These are phyloP conservation scores for Penicillium sclerotigenum DNA, from an alignment of 2,329 filamentous ascomycete genomes.

Conservation along the genomic window DNA sequence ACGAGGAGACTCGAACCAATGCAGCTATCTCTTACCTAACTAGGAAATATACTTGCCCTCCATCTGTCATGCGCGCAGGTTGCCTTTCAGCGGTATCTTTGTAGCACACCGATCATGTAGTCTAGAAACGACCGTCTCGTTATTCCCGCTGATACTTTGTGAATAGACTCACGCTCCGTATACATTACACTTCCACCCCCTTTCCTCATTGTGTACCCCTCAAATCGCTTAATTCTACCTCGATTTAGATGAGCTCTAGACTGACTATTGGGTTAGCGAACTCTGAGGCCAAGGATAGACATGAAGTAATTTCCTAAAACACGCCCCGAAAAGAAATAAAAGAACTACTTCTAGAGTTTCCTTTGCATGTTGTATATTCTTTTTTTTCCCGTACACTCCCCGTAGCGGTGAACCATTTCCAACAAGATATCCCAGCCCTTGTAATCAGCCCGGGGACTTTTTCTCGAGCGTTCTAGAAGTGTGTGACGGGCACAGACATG, in stretches of 20 bases:
- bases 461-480: constrained; percentile 2
- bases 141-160: not conserved
- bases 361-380: not conserved
- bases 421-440: not conserved
- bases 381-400: too few relatives aligned
- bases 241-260: not conserved
- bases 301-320: not conserved
- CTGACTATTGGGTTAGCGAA: not conserved
- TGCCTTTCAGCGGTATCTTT: constrained; percentile 6
- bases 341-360: not conserved
- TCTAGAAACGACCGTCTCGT: not conserved
- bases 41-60: not conserved
- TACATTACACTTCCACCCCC: not conserved
- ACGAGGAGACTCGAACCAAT: not conserved
- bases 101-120: not conserved
- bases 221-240: not conserved
- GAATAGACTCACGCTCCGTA: not conserved
- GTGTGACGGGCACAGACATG: constrained; percentile 1
- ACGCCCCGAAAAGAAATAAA: too few relatives aligned
- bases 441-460: not conserved
- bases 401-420: constrained; percentile 11
- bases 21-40: not conserved
- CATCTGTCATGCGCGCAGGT: not conserved
- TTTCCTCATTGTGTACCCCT: not conserved
- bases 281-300: not conserved